Conservation (phyloP, 1,139 yeast genomes). For the Hyphopichia fennica region DNA sequence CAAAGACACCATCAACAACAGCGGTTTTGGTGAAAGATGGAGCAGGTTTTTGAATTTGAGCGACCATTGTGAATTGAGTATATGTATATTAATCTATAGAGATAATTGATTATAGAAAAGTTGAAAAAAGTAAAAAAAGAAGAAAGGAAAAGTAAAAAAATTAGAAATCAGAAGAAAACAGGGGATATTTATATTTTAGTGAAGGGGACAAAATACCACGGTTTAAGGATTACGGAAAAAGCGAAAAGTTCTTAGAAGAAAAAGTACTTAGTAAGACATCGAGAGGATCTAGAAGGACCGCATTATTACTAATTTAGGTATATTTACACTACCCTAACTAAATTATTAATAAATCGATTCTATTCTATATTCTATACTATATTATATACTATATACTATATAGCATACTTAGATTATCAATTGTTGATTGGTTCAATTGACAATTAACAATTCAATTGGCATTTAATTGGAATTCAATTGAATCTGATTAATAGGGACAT, state of each 20-base stretch:
- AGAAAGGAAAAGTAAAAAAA: not conserved
- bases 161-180: not conserved
- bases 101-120: not conserved
- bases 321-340: not conserved
- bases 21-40: conserved; percentile 96
- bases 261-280: conserved; percentile 1
- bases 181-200: not conserved
- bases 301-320: conserved; percentile 14
- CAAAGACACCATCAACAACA: conserved; percentile 92
- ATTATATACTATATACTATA: too few species aligned
- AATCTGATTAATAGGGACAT: too few species aligned
- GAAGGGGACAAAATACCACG: not conserved
- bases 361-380: too few species aligned
- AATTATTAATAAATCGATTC: too few species aligned
- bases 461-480: too few species aligned
- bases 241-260: too few species aligned
- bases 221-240: not conserved
- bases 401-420: too few species aligned
- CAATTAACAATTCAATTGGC: too few species aligned
- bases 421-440: too few species aligned
- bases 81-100: not conserved
- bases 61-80: conserved; percentile 61
- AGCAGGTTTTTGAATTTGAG: conserved; percentile 90
- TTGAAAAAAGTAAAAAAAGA: not conserved
- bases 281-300: conserved; percentile 14